These are phyloP conservation scores for Acer negundo DNA, from an alignment of 345 rosid species.

Conservation along the genomic window DNA sequence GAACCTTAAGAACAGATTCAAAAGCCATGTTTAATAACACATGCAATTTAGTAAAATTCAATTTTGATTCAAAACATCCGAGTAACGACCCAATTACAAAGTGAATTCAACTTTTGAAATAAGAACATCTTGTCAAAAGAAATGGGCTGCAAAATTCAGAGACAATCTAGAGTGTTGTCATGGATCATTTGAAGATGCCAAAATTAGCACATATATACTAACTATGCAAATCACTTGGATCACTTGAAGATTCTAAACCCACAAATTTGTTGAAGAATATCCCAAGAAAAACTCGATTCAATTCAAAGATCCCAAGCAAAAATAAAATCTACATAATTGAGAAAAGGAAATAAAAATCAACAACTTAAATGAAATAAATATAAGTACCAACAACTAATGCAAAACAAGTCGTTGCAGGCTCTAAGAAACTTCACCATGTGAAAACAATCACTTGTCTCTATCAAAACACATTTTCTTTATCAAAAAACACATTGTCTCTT, in stretches of 20 bases:
- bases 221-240: not conserved
- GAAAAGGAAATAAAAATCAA: no score
- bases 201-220: not conserved
- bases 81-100: slow-evolving; percentile 30
- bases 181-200: no score
- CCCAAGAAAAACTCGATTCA: not conserved
- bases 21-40: no score
- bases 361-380: no score
- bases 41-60: no score
- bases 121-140: slow-evolving; percentile 77
- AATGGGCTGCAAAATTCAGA: slow-evolving; percentile 69
- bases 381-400: not conserved
- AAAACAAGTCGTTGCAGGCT: no score
- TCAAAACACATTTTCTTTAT: no score
- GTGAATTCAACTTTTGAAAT: slow-evolving; percentile 69
- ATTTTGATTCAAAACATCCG: no score
- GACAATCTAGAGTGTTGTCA: slow-evolving; percentile 10
- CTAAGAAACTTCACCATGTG: no score
- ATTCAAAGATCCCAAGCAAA: not conserved
- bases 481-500: no score
- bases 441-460: no score
- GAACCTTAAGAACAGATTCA: no score
- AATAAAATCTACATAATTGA: not conserved
- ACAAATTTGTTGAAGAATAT: not conserved
- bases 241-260: not conserved